Conservation (phyloP, 768 basidiomycete species). For the Kwoniella mangroviensis region DNA sequence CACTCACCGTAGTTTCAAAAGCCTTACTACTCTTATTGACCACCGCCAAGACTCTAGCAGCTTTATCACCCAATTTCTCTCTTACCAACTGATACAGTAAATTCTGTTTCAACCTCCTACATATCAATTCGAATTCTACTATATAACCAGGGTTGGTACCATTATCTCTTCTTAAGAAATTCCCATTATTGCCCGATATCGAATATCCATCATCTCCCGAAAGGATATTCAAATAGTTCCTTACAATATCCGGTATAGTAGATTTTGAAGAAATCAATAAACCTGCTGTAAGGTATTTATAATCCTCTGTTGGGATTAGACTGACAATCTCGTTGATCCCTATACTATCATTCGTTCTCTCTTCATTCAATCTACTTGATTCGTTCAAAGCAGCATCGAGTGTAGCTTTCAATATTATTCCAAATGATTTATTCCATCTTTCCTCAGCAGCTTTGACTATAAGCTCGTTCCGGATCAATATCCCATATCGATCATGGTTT, state of each 20-base stretch:
- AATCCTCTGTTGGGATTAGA: constrained; percentile 29
- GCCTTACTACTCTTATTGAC: constrained; percentile 83
- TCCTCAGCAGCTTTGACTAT: constrained; percentile 76
- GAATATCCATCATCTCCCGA: constrained; percentile 43
- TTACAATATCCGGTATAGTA: constrained; percentile 31
- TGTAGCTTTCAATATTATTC: constrained; percentile 70
- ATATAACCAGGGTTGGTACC: constrained; percentile 37
- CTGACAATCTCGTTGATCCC: constrained; percentile 39
- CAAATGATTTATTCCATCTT: constrained; percentile 77
- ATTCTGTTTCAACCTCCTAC: constrained; percentile 66
- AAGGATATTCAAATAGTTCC: constrained; percentile 39
- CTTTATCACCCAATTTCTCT: constrained; percentile 81
- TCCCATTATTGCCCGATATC: constrained; percentile 14
- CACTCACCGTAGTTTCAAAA: constrained; percentile 86
- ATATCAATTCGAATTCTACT: constrained; percentile 45
- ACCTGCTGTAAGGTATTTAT: constrained; percentile 31
- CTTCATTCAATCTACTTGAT: constrained; percentile 19
- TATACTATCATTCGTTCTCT: constrained; percentile 28
- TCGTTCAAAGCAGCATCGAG: constrained; percentile 66
- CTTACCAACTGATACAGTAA: constrained; percentile 65
- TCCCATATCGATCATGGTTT: constrained; percentile 84
- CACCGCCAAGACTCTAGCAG: constrained; percentile 78
- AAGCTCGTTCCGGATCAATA: constrained; percentile 83
- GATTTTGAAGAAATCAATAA: constrained; percentile 28
- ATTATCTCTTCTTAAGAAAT: constrained; percentile 34